Evolutionary conservation across 108 stramenopile genomes (phyloP), one percentile per base, ranked within the genome.

Genomic region (Epithemia pelagica): DNA sequence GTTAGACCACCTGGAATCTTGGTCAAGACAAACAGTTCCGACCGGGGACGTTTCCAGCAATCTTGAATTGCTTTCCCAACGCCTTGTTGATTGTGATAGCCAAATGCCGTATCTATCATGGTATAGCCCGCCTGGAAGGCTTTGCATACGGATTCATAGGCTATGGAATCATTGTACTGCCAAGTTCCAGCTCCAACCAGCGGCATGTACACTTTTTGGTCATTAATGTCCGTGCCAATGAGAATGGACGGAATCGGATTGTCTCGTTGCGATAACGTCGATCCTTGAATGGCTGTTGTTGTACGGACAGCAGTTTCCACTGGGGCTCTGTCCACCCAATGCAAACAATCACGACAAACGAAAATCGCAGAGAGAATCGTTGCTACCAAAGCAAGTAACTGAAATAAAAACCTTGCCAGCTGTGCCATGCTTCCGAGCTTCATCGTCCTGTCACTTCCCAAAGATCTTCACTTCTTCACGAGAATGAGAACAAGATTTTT

Each of bases 101-200:
- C 78, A 54, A 61, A 71, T 1, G 83, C 83, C 8, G 83, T 84
- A 61, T 84, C 83, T 0, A 84, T 72, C 57, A 84, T 67, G 30
- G 74, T 81, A 55, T 73, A 76, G 28, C 83, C 83, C 27, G 67
- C 77, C 15, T 61, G 58, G 68, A 84, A 78, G 2, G 83, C 79
- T 23, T 76, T 69, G 59, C 83, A 84, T 19, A 84, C 57, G 20
- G 77, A 78, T 61, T 84, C 32, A 56, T 81, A 84, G 29, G 83
- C 83, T 27, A 69, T 53, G 1, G 79, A 72, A 54, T 76, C 78
- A 59, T 84, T 78, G 69, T 81, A 84, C 31, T 79, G 75, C 83
- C 83, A 84, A 0, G 83, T 84, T 37, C 83, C 83, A 32, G 83
- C 77, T 23, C 83, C 83, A 15, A 84, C 25, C 27, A 84, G 52